Evolutionary conservation across 345 rosid genomes (phyloP), one percentile per base, ranked within the genome.

Genomic region (Excoecaria cochinchinensis): DNA sequence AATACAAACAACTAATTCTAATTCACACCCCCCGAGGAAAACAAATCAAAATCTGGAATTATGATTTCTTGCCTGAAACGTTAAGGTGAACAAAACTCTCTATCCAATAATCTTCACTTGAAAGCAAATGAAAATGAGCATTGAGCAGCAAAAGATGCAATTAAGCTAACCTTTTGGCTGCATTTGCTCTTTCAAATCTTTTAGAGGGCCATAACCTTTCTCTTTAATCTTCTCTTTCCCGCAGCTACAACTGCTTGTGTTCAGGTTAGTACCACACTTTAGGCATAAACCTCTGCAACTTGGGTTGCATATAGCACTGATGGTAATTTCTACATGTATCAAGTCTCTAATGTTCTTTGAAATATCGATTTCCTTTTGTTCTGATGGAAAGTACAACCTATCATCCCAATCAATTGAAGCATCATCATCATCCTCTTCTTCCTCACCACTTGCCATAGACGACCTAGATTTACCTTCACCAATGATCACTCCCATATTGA

Each of bases 271-370:
- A 52, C 96, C 99, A 11, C 99, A 95, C 64, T 84, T 80, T 67
- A 90, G 86, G 78, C 98, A 95, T 52, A 89, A 17, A 65, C 99
- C 98, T 83, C 86, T 90, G 88, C 99, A 92, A 5, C 68, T 80
- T 70, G 92, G 80, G 79, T 89, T 85, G 0, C 99, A 95, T 44
- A 95, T 66, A 0, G 89, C 95, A 13, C 81, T 82, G 19, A 89
- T 82, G 63, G 90, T 88, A 69, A 91, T 89, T 72, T 95, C 98
- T 73, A 95, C 67, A 76, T 92, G 98, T 74, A 95, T 87, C 82
- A 85, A 52, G 85, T 92, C 99, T 80, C 97, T 84, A 70, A 92
- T 76, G 84, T 90, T 80, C 87, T 92, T 91, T 7, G 97, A 95
- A 52, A 95, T 90, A 72, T 95, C 99, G 7, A 92, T 79, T 76